Evolutionary conservation across 331 rosid genomes (phyloP).

Genomic region (Malus hybrid): DNA sequence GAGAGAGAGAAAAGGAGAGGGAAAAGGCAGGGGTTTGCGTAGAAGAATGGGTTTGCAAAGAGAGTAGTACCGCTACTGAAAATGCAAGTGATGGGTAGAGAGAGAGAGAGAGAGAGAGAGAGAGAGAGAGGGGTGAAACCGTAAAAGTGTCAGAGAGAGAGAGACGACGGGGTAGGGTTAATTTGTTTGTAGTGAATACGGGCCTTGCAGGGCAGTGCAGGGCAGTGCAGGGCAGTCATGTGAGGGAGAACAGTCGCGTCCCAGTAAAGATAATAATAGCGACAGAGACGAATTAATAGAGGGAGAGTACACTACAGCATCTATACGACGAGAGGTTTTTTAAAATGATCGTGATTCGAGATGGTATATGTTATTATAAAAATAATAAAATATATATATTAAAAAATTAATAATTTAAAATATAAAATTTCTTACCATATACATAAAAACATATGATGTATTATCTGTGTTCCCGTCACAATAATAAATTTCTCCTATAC

Average conservation of each 20-base stretch:
- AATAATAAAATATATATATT: too few relatives aligned
- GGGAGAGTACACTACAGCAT: too few relatives aligned
- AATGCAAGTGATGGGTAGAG: neutral
- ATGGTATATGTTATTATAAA: too few relatives aligned
- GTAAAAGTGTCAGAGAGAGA: neutral
- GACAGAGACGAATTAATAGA: too few relatives aligned
- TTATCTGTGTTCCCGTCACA: too few relatives aligned
- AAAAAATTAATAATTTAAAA: too few relatives aligned
- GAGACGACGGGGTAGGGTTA: too few relatives aligned
- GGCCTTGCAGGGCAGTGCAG: constrained; percentile 13
- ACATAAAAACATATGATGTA: too few relatives aligned
- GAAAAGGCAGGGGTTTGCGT: constrained; percentile 6
- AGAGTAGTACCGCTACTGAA: neutral
- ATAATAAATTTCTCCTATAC: too few relatives aligned
- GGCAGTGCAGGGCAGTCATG: constrained; percentile 25
- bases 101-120: neutral
- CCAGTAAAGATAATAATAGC: neutral
- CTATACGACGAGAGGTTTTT: too few relatives aligned
- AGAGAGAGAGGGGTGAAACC: neutral
- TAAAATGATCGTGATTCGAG: too few relatives aligned
- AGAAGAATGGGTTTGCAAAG: constrained; percentile 1
- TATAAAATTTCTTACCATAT: too few relatives aligned
- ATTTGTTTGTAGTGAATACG: constrained; percentile 10
- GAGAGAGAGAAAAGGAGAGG: neutral
- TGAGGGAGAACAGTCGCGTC: constrained; percentile 19